Evolutionary conservation across 192 early-diverging fungal species (phyloP).

Genomic region (Phycomyces blakesleeanus): DNA sequence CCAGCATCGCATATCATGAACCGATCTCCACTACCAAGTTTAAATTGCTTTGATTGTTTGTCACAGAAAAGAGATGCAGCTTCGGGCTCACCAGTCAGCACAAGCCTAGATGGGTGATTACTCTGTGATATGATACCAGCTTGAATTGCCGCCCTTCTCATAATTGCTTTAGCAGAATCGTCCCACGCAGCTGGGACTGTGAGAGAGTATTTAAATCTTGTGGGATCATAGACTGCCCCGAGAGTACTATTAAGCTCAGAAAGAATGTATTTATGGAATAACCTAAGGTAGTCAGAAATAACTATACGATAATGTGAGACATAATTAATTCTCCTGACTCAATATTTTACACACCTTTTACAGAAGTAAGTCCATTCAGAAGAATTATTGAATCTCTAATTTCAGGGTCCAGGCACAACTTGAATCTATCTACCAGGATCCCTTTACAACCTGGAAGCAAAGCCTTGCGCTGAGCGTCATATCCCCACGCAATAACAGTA

Average conservation of each 20-base stretch:
- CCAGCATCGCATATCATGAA: conserved; percentile 49
- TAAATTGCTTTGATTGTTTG: conserved; percentile 38
- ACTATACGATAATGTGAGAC: background rate
- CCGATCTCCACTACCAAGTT: conserved; percentile 36
- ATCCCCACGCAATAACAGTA: conserved; percentile 2
- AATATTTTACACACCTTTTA: background rate
- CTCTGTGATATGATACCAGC: conserved; percentile 40
- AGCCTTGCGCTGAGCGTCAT: background rate
- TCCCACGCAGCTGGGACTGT: conserved; percentile 51
- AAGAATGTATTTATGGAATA: conserved; percentile 39
- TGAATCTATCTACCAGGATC: background rate
- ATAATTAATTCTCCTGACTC: no score
- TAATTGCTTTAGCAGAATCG: conserved; percentile 42
- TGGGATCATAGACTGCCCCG: conserved; percentile 31
- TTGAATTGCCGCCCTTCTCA: conserved; percentile 44
- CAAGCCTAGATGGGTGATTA: conserved; percentile 42
- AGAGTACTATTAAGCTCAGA: conserved; percentile 31
- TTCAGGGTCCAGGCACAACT: background rate
- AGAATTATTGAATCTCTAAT: background rate
- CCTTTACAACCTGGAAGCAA: background rate
- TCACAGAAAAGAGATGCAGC: conserved; percentile 47
- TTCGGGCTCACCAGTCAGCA: conserved; percentile 35
- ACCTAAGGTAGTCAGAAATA: conserved; percentile 39
- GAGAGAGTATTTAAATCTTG: conserved; percentile 41
- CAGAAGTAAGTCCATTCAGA: background rate